These are phyloP conservation scores for Picochlorum sp. DNA, from an alignment of 139 green algal genomes.

Conservation along the genomic window DNA sequence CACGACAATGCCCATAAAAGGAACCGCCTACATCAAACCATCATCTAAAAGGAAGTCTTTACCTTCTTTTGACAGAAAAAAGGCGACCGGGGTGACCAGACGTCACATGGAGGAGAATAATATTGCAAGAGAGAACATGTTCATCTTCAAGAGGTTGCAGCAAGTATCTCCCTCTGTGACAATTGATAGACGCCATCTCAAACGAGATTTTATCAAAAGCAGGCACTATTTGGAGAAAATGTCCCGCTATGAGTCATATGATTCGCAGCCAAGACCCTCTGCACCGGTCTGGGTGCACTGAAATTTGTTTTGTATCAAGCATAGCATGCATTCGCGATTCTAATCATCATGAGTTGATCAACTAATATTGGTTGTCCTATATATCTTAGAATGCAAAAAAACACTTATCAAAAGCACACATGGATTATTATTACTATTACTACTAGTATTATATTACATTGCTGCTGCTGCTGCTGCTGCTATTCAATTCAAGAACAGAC, in stretches of 20 bases:
- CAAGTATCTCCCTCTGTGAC: background rate
- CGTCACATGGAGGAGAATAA: background rate
- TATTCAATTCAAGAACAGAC: too few species aligned
- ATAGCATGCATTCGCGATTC: background rate
- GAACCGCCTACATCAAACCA: too few species aligned
- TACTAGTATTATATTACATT: too few species aligned
- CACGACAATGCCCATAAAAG: too few species aligned
- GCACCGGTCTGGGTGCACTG: background rate
- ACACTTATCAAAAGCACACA: too few species aligned
- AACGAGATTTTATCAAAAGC: background rate
- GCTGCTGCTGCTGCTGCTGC: too few species aligned
- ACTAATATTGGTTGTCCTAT: background rate
- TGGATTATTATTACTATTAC: too few species aligned
- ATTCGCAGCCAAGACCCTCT: background rate
- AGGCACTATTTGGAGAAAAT: slow-evolving; percentile 2
- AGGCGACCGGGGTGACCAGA: background rate
- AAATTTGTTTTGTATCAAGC: background rate
- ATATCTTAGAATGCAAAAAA: too few species aligned
- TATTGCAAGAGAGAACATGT: slow-evolving; percentile 6
- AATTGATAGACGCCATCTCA: background rate
- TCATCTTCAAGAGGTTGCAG: slow-evolving; percentile 10
- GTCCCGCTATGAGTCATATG: background rate
- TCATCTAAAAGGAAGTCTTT: too few species aligned
- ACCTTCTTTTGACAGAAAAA: too few species aligned
- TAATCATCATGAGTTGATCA: background rate